Percentiles rank a stretch among this genome's conserved stretches.
phyloP scores from a whole-genome alignment of 805 yeast species.

The Hagleromyces aurorensis region DNA sequence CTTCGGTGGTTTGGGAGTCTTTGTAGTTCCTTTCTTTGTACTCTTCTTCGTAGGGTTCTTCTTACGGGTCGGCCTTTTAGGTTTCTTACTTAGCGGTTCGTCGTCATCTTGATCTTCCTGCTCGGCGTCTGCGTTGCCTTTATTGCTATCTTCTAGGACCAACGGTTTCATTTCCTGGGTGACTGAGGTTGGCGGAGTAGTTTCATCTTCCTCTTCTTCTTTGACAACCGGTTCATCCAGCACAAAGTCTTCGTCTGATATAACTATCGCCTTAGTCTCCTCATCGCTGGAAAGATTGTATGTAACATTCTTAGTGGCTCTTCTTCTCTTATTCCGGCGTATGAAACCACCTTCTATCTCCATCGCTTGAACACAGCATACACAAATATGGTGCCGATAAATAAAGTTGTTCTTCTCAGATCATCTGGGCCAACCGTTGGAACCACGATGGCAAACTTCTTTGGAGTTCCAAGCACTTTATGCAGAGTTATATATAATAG shows the following conservation, averaged over 20 bases:
- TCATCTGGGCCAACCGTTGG: too few relatives aligned
- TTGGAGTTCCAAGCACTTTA: too few relatives aligned
- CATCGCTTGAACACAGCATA: conserved; percentile 2
- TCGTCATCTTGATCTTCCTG: conserved; percentile 25
- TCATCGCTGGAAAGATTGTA: neutral
- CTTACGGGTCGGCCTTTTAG: conserved; percentile 14
- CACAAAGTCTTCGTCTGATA: conserved; percentile 20
- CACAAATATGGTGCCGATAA: too few relatives aligned
- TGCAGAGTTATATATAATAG: too few relatives aligned
- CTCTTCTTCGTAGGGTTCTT: conserved; percentile 12
- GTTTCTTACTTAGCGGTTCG: conserved; percentile 17
- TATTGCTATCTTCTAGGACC: conserved; percentile 24
- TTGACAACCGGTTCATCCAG: conserved; percentile 5
- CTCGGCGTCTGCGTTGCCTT: conserved; percentile 18
- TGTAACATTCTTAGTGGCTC: neutral
- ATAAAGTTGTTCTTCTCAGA: too few relatives aligned
- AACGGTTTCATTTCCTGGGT: conserved; percentile 12
- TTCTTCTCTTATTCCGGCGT: conserved; percentile 1
- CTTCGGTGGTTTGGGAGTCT: conserved; percentile 38
- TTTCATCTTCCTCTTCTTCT: conserved; percentile 13
- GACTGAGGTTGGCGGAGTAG: conserved; percentile 6
- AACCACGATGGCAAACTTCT: too few relatives aligned
- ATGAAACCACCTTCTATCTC: conserved; percentile 1
- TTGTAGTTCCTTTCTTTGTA: conserved; percentile 15
- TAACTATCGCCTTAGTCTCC: conserved; percentile 13